These are phyloP conservation scores for Rubus parviflorus DNA, from an alignment of 306 rosid species.

Conservation along the genomic window DNA sequence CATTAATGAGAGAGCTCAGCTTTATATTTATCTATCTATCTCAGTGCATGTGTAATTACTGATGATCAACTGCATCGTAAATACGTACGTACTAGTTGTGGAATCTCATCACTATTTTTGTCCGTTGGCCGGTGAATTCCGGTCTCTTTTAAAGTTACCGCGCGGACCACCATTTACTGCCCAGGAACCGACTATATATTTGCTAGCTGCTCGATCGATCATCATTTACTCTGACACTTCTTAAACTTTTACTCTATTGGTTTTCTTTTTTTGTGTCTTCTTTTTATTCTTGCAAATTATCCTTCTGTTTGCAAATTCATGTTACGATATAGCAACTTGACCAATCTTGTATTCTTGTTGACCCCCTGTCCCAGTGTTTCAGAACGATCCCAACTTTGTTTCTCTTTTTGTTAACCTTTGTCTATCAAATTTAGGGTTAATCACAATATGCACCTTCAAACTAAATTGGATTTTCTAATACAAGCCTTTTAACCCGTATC, in stretches of 20 bases:
- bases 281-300: too few species aligned
- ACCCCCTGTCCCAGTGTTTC: background rate
- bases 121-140: background rate
- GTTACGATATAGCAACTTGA: background rate
- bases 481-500: too few species aligned
- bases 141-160: background rate
- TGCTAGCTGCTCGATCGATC: background rate
- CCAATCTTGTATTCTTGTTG: background rate
- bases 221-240: background rate
- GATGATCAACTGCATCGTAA: background rate
- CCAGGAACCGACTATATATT: background rate
- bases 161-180: background rate
- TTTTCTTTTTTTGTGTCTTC: background rate
- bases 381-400: background rate
- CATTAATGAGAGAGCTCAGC: slow-evolving; percentile 9
- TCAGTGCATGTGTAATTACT: background rate
- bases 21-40: background rate
- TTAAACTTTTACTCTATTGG: too few species aligned
- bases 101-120: background rate
- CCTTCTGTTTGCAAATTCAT: background rate
- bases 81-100: background rate
- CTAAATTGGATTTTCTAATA: too few species aligned
- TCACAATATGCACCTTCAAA: too few species aligned
- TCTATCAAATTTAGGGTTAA: background rate
- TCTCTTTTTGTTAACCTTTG: background rate